Percentiles rank a stretch among this genome's conserved stretches.
Conservation (phyloP, 31 red algal genomes). For the Odonthalia washingtoniensis region DNA sequence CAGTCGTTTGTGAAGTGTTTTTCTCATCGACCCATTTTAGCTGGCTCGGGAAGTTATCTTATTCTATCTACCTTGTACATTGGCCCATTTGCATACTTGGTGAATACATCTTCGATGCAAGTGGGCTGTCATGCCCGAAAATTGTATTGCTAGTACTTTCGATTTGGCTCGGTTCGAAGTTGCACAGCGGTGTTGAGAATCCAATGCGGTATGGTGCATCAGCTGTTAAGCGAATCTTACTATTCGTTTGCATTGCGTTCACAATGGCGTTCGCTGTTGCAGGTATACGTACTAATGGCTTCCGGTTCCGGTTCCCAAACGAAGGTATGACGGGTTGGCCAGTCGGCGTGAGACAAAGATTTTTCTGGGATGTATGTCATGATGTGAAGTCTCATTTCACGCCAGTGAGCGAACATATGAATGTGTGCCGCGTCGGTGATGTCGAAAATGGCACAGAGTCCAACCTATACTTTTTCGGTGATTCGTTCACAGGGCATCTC, state of each 20-base stretch:
- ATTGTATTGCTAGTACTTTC: neutral
- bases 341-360: neutral
- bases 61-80: conserved; percentile 53
- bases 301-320: neutral
- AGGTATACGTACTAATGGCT: neutral
- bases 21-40: neutral
- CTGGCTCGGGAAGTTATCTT: conserved; percentile 25
- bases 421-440: neutral
- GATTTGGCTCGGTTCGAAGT: neutral
- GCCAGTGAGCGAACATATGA: neutral
- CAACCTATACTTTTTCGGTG: neutral
- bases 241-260: neutral
- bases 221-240: neutral
- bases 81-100: conserved; percentile 41
- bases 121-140: neutral
- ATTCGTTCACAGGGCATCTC: neutral
- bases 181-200: conserved; percentile 21
- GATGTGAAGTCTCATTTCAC: neutral
- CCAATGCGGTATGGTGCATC: neutral
- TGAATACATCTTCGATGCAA: neutral
- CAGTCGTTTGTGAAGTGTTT: neutral
- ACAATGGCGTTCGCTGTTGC: neutral
- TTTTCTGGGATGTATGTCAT: neutral
- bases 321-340: neutral
- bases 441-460: neutral